Percentiles rank a stretch among this genome's conserved stretches.
Conservation (phyloP, 31 red algal genomes). For the Odonthalia washingtoniensis region DNA sequence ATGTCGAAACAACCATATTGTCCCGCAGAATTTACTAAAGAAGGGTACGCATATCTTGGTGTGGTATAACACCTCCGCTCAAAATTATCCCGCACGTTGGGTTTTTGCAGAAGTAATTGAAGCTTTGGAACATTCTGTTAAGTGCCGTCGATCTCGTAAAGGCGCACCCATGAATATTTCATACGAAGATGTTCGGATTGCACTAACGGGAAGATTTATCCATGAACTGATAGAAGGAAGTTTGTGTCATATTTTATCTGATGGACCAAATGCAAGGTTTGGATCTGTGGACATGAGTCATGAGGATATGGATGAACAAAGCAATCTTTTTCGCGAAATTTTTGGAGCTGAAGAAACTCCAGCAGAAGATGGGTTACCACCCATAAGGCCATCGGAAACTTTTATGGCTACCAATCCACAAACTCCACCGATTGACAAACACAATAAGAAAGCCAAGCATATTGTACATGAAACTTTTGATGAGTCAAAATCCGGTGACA, state of each 20-base stretch:
- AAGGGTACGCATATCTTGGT: constrained; percentile 14
- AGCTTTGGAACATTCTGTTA: background rate
- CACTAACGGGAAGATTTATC: background rate
- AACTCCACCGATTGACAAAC: no score
- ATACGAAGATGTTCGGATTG: constrained; percentile 24
- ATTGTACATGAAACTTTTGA: no score
- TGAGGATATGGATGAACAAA: background rate
- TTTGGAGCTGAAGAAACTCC: constrained; percentile 7
- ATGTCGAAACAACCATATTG: background rate
- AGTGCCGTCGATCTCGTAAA: background rate
- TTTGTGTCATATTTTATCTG: constrained; percentile 7
- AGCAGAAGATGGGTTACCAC: background rate
- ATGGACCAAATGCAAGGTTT: background rate
- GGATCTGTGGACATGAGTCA: background rate
- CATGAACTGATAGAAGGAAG: constrained; percentile 18
- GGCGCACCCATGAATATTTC: constrained; percentile 21
- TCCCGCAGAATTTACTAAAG: background rate
- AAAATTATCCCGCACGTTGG: constrained; percentile 15
- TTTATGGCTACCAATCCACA: constrained; percentile 1
- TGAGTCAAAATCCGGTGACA: no score
- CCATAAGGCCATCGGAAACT: background rate
- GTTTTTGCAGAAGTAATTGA: background rate
- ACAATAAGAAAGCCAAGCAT: no score
- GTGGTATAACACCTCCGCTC: constrained; percentile 15
- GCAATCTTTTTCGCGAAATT: constrained; percentile 3